Base-by-base conservation (phyloP, 225 moss, liverwort and hornwort species). In the Bryoerythrophyllum caledonicum region DNA sequence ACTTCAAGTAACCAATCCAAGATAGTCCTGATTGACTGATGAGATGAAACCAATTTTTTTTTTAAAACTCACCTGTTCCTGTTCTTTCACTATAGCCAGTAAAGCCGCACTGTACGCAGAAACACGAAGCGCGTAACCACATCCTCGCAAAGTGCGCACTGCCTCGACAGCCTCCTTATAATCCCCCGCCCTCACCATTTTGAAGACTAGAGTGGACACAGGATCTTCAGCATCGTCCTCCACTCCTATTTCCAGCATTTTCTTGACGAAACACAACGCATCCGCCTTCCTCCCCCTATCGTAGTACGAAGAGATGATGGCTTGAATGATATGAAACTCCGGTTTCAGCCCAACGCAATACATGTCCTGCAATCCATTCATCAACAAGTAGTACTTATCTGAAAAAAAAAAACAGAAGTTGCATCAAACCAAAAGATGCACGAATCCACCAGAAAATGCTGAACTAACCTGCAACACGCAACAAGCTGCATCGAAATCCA, bases 341-440 rank as follows among this genome's bases (percentile, higher is more conserved):
- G 96, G 96, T 76, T 94, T 94, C 86, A 97, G 79, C 17, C 96
- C 96, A 68, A 97, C 96, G 73, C 96, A 97, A 65, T 90, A 81
- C 96, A 97, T 97, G 73, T 97, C 96, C 88, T 89, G 86, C 61
- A 63, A 60, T 60, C 32, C 13, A 52, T 49, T n/a, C n/a, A n/a
- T n/a, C 34, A 65, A 41, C 40, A 40, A 40, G 40, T 11, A 40
- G 40, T 8, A 40, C 67, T 26, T 4, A 21, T 84, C 71, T n/a
- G n/a, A n/a, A n/a, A n/a, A n/a, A n/a, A 84, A 71, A 75, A 49
- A 72, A 72, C 44, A 44, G 16, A 81, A 44, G 15, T 57, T 58
- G 12, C 35, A 12, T 58, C 46, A n/a, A 68, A 75, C 35, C 68
- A 37, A 9, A 74, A n/a, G n/a, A 28, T 51, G 49, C 34, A 78